These are phyloP conservation scores for Piloderma croceum DNA, from an alignment of 768 basidiomycete species.

Conservation along the genomic window DNA sequence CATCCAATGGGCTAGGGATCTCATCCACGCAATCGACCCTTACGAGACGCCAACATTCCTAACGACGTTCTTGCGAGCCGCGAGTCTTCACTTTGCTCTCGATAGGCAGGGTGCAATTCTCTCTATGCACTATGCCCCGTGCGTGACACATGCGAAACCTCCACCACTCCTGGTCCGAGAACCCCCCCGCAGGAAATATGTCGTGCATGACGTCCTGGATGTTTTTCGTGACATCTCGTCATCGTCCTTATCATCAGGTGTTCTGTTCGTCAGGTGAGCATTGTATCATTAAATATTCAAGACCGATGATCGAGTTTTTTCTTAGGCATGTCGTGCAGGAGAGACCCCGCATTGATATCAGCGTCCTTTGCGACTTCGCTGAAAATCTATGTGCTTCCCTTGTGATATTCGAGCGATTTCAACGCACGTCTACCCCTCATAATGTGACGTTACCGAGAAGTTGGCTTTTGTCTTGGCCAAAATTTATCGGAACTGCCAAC, in stretches of 20 bases:
- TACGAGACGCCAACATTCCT: constrained; percentile 27
- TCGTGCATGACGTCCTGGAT: constrained; percentile 8
- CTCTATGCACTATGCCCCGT: constrained; percentile 30
- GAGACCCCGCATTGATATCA: constrained; percentile 37
- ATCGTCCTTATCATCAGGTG: constrained; percentile 10
- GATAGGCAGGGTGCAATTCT: constrained; percentile 28
- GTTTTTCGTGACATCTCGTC: constrained; percentile 5
- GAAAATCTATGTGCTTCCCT: constrained; percentile 42
- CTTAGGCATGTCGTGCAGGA: constrained; percentile 43
- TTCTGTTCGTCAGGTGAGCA: constrained; percentile 8
- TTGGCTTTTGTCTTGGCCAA: constrained; percentile 35
- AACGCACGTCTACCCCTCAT: constrained; percentile 28
- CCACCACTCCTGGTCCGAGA: constrained; percentile 6
- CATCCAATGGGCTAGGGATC: constrained; percentile 40
- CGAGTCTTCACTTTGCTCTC: constrained; percentile 34
- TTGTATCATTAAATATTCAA: constrained; percentile 2
- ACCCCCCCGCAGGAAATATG: constrained; percentile 4
- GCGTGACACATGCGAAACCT: constrained; percentile 5
- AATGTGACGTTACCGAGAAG: constrained; percentile 47
- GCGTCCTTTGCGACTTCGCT: constrained; percentile 45
- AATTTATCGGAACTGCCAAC: no score
- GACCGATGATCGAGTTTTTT: no score
- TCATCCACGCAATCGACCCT: constrained; percentile 28
- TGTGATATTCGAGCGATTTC: constrained; percentile 30
- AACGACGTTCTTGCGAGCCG: constrained; percentile 33